A percentile compares a stretch with the other conserved stretches of the same genome.
phyloP scores from a whole-genome alignment of 2,329 filamentous ascomycete species.

The Colletotrichum neosansevieriae region DNA sequence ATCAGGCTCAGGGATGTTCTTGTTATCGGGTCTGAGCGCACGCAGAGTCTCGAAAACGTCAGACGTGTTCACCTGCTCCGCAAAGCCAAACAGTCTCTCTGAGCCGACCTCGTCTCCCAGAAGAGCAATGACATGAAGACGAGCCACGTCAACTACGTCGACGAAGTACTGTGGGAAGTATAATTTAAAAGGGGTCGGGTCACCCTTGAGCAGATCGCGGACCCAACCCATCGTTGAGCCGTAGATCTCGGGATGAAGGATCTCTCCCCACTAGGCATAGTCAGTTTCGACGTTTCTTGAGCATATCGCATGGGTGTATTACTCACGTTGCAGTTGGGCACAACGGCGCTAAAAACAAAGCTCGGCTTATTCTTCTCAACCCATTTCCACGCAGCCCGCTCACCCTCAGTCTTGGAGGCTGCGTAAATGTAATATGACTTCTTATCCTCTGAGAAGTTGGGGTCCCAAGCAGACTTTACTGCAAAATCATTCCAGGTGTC shows the following conservation, averaged over 20 bases:
- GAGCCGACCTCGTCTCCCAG: conserved; percentile 57
- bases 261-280: conserved; percentile 22
- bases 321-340: conserved; percentile 46
- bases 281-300: not conserved
- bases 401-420: conserved; percentile 54
- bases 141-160: conserved; percentile 61
- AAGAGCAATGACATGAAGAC: conserved; percentile 64
- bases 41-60: conserved; percentile 29
- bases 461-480: conserved; percentile 51
- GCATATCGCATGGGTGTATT: not conserved
- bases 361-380: conserved; percentile 48
- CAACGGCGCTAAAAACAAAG: conserved; percentile 48
- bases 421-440: conserved; percentile 47
- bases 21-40: conserved; percentile 36
- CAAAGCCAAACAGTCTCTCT: conserved; percentile 67
- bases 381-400: conserved; percentile 55
- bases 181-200: not conserved
- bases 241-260: conserved; percentile 38
- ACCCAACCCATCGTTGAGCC: conserved; percentile 40
- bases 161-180: conserved; percentile 52
- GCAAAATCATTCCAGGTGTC: conserved; percentile 52
- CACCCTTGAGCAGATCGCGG: conserved; percentile 28
- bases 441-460: conserved; percentile 48
- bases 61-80: conserved; percentile 43
- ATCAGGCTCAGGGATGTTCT: conserved; percentile 25